Percentiles rank a stretch among this genome's conserved stretches.
phyloP scores from a whole-genome alignment of 2,329 filamentous ascomycete species.

The Fusarium marasasianum region DNA sequence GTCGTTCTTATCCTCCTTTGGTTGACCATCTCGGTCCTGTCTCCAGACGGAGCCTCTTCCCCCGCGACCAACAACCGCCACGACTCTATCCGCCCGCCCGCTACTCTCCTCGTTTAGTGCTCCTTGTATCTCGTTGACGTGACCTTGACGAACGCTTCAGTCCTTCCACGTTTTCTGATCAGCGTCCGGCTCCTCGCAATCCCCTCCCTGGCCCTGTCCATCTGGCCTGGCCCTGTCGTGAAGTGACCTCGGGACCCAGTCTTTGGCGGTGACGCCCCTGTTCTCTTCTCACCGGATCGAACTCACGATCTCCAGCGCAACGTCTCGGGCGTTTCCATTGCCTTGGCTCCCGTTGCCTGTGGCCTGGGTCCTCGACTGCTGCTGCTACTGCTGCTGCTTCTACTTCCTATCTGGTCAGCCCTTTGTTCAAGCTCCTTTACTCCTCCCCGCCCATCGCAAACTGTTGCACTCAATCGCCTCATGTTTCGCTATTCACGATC shows the following conservation, averaged over 20 bases:
- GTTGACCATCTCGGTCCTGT: slow-evolving; percentile 40
- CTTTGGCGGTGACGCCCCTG: slow-evolving; percentile 40
- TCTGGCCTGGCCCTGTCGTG: slow-evolving; percentile 26
- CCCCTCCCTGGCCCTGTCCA: slow-evolving; percentile 12
- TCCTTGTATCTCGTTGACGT: neutral
- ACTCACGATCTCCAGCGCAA: slow-evolving; percentile 41
- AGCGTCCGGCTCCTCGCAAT: slow-evolving; percentile 8
- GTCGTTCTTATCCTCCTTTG: slow-evolving; percentile 37
- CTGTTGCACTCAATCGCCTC: slow-evolving; percentile 10
- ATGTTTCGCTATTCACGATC: slow-evolving; percentile 25
- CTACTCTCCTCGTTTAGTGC: slow-evolving; percentile 4
- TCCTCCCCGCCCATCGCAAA: slow-evolving; percentile 3
- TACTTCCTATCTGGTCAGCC: slow-evolving; percentile 32
- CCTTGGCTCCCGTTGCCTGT: slow-evolving; percentile 24
- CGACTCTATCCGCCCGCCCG: slow-evolving; percentile 30
- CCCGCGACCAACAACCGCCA: slow-evolving; percentile 37
- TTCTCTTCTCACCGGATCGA: slow-evolving; percentile 35
- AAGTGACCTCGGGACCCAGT: slow-evolving; percentile 39
- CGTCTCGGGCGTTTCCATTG: slow-evolving; percentile 24
- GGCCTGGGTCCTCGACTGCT: neutral
- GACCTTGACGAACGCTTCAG: slow-evolving; percentile 12
- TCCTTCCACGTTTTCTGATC: slow-evolving; percentile 28
- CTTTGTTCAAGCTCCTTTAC: slow-evolving; percentile 18
- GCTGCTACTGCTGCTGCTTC: neutral
- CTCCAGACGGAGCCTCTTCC: slow-evolving; percentile 44